Conservation (phyloP, 495 filamentous ascomycete genomes). For the Jackrogersella minutella region DNA sequence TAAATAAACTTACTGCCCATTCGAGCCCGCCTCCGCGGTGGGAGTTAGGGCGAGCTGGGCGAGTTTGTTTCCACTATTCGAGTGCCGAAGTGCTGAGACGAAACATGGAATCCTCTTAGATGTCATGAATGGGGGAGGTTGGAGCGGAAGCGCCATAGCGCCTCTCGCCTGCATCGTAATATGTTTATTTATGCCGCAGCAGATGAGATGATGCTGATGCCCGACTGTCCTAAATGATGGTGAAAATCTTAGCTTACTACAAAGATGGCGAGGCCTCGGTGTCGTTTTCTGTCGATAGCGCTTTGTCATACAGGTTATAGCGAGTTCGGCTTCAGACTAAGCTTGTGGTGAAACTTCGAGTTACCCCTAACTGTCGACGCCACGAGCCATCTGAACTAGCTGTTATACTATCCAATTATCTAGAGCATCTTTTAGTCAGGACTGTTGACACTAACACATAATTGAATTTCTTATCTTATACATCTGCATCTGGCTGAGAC, state of each 20-base stretch:
- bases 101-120: constrained; percentile 24
- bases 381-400: background rate
- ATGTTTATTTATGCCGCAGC: constrained; percentile 39
- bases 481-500: too few species aligned
- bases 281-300: constrained; percentile 3
- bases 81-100: constrained; percentile 31
- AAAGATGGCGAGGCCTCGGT: background rate
- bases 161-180: constrained; percentile 32
- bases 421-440: too few species aligned
- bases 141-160: constrained; percentile 3
- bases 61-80: background rate
- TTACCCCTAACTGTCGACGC: background rate
- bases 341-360: background rate
- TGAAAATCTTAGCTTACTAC: constrained; percentile 21
- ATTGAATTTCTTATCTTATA: too few species aligned
- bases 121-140: constrained; percentile 13
- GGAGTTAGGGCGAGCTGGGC: background rate
- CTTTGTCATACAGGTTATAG: background rate
- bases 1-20: too few species aligned
- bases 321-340: background rate
- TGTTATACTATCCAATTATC: background rate
- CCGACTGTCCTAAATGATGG: background rate
- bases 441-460: too few species aligned
- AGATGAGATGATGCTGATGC: constrained; percentile 7
- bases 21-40: background rate